Percentiles rank a stretch among this genome's conserved stretches.
These are phyloP conservation scores for Xylaria intraflava DNA, from an alignment of 495 filamentous ascomycete species.

Conservation along the genomic window DNA sequence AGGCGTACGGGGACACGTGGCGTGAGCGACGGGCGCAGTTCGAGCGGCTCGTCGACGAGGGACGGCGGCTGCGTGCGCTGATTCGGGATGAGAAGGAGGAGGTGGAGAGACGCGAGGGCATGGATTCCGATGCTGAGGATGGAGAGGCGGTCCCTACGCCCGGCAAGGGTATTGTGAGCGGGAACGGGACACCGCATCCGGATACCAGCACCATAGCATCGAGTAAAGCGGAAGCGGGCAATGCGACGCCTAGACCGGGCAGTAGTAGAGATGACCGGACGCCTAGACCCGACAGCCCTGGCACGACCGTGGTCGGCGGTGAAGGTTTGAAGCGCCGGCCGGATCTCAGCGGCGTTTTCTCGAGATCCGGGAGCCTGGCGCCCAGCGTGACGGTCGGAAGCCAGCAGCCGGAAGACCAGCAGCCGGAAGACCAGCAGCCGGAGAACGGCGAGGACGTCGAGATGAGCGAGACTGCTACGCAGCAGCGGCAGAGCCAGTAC, in stretches of 20 bases:
- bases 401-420: constrained; percentile 40
- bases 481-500: constrained; percentile 37
- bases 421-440: too few species aligned
- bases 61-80: constrained; percentile 71
- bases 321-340: constrained; percentile 35
- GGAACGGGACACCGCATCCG: constrained; percentile 32
- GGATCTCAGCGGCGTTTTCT: constrained; percentile 44
- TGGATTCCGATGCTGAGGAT: constrained; percentile 71
- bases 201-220: constrained; percentile 31
- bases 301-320: constrained; percentile 11
- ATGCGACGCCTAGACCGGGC: constrained; percentile 42
- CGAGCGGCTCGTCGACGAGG: constrained; percentile 83
- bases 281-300: constrained; percentile 53
- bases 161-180: constrained; percentile 32
- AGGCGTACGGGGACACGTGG: constrained; percentile 79
- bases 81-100: constrained; percentile 97
- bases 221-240: constrained; percentile 31
- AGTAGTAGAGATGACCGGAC: constrained; percentile 52
- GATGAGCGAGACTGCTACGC: constrained; percentile 33
- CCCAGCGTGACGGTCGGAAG: constrained; percentile 42
- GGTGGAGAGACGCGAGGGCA: constrained; percentile 64
- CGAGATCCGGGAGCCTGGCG: constrained; percentile 35
- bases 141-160: constrained; percentile 45
- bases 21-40: constrained; percentile 81
- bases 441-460: constrained; percentile 66